phyloP scores from a whole-genome alignment of 2,329 filamentous ascomycete species.

The Fusarium keratoplasticum region DNA sequence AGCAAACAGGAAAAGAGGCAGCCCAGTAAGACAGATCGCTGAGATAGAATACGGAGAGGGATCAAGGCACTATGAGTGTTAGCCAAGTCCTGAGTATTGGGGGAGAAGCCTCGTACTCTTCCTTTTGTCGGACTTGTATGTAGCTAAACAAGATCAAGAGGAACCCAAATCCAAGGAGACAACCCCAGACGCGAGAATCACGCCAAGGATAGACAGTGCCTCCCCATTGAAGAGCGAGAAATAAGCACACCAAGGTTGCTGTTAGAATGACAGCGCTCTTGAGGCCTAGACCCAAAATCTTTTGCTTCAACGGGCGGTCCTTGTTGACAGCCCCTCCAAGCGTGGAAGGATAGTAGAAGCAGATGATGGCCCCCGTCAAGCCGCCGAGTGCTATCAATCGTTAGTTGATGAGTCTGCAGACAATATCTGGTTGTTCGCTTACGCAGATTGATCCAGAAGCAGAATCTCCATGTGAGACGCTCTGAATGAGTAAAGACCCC shows the following conservation, averaged over 20 bases:
- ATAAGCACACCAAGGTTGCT: constrained; percentile 22
- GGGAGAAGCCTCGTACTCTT: constrained; percentile 6
- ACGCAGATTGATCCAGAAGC: constrained; percentile 41
- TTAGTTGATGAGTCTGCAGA: neutral
- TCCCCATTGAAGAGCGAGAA: constrained; percentile 42
- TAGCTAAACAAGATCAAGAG: constrained; percentile 24
- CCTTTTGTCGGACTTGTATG: constrained; percentile 25
- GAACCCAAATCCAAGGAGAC: constrained; percentile 32
- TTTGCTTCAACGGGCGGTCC: neutral
- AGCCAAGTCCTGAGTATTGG: fast-evolving
- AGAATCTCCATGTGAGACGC: constrained; percentile 38
- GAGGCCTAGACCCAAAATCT: constrained; percentile 13
- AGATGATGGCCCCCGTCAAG: constrained; percentile 14
- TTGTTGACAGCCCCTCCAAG: constrained; percentile 16
- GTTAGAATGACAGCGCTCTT: constrained; percentile 30
- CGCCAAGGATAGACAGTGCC: constrained; percentile 38
- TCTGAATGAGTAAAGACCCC: constrained; percentile 35
- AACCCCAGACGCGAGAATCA: constrained; percentile 38
- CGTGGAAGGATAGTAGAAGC: constrained; percentile 16
- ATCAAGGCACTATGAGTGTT: constrained; percentile 25
- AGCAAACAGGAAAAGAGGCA: constrained; percentile 34
- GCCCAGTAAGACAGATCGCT: constrained; percentile 23
- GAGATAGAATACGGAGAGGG: constrained; percentile 25
- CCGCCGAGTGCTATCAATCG: constrained; percentile 14
- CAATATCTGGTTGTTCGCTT: neutral